phyloP scores from a whole-genome alignment of 179 eudicot species.

The Amaranthus tricolor region DNA sequence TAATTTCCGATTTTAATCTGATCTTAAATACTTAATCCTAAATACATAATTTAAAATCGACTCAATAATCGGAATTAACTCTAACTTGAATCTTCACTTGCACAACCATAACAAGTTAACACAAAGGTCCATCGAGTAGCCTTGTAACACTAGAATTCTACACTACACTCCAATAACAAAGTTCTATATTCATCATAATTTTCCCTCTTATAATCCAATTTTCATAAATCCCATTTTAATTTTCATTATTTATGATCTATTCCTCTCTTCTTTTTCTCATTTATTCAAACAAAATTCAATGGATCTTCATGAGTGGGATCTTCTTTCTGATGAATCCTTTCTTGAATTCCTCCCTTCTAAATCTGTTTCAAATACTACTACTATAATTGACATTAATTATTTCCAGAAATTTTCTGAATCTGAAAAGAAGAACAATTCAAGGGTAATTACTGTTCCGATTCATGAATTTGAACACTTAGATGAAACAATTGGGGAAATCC shows the following conservation, averaged over 20 bases:
- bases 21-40: too few relatives aligned
- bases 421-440: conserved; percentile 10
- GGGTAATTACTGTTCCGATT: conserved; percentile 23
- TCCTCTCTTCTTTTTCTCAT: background rate
- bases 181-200: background rate
- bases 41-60: too few relatives aligned
- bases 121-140: conserved; percentile 24
- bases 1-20: too few relatives aligned
- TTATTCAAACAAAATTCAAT: conserved; percentile 8
- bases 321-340: conserved; percentile 48
- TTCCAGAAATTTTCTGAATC: conserved; percentile 24
- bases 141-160: conserved; percentile 29
- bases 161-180: conserved; percentile 30
- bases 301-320: conserved; percentile 76
- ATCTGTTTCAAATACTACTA: conserved; percentile 16
- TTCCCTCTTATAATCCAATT: background rate
- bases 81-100: conserved; percentile 9
- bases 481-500: conserved; percentile 19
- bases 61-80: too few relatives aligned
- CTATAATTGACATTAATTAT: conserved; percentile 32
- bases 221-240: background rate
- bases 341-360: conserved; percentile 32
- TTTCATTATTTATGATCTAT: conserved; percentile 13
- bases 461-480: conserved; percentile 14
- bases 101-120: conserved; percentile 13